A percentile compares a stretch with the other conserved stretches of the same genome.
These are phyloP conservation scores for Jasminum sambac DNA, from an alignment of 257 asterid genomes.

Conservation along the genomic window DNA sequence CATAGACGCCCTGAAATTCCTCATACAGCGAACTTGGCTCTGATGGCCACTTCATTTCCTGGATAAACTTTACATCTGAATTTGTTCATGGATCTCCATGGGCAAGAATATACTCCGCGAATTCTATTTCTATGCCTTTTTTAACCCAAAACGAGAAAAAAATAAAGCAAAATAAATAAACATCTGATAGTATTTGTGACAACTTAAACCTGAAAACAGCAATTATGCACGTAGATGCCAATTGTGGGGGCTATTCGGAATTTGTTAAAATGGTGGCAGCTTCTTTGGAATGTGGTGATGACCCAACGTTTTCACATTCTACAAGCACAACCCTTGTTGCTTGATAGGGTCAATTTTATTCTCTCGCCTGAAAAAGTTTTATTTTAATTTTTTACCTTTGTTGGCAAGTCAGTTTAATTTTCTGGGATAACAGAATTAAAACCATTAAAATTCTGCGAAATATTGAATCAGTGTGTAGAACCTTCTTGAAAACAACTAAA, in stretches of 20 bases:
- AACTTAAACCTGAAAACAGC: background rate
- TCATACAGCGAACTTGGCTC: background rate
- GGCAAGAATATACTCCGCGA: background rate
- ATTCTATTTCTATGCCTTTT: background rate
- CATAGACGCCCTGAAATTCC: background rate
- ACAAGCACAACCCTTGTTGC: background rate
- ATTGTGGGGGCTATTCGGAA: background rate
- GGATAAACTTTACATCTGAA: background rate
- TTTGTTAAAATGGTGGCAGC: background rate
- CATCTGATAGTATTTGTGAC: background rate
- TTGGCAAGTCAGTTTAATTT: background rate
- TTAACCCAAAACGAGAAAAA: background rate
- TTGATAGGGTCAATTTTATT: background rate
- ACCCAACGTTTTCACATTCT: background rate
- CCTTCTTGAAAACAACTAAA: background rate
- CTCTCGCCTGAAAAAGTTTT: background rate
- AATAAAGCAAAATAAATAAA: no score
- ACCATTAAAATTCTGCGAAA: background rate
- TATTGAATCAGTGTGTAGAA: background rate
- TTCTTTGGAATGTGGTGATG: background rate
- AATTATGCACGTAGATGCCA: background rate
- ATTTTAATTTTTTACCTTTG: background rate
- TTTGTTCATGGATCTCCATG: background rate
- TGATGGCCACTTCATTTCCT: background rate
- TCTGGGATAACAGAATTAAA: background rate